Evolutionary conservation across 306 rosid genomes (phyloP).

Genomic region (Lupinus albus): DNA sequence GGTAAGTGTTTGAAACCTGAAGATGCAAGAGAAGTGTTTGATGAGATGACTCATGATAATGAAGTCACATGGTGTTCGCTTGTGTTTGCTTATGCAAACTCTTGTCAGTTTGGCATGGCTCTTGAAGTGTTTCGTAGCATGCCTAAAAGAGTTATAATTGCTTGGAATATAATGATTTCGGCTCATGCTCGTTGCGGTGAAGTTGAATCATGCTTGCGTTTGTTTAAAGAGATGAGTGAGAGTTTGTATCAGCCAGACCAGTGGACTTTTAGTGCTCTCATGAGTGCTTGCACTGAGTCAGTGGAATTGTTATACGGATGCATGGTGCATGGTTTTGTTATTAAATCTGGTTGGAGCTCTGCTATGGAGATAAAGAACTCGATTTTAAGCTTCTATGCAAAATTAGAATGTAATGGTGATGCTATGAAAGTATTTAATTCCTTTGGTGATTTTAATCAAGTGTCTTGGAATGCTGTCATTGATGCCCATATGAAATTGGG

Average conservation of each 20-base stretch:
- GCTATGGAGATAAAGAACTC: constrained; percentile 71
- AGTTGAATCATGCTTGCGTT: constrained; percentile 52
- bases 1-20: constrained; percentile 67
- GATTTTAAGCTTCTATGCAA: constrained; percentile 66
- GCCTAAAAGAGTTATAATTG: constrained; percentile 64
- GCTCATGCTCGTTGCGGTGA: constrained; percentile 61
- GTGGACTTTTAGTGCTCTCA: constrained; percentile 74
- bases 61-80: constrained; percentile 78
- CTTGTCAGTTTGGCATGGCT: constrained; percentile 49
- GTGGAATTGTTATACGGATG: constrained; percentile 51
- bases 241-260: constrained; percentile 59
- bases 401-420: constrained; percentile 56
- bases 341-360: constrained; percentile 72
- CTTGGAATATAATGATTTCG: constrained; percentile 77
- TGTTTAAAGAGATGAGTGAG: constrained; percentile 66
- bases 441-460: constrained; percentile 53
- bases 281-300: constrained; percentile 65
- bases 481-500: constrained; percentile 83
- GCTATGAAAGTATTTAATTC: constrained; percentile 57
- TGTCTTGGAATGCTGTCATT: constrained; percentile 80
- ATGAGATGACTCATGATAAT: constrained; percentile 57
- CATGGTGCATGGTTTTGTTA: constrained; percentile 61
- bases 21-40: constrained; percentile 64
- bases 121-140: constrained; percentile 52
- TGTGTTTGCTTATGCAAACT: constrained; percentile 63